A percentile compares a stretch with the other conserved stretches of the same genome.
Conservation (phyloP, 1,284 basidiomycete species). For the Tranzscheliella williamsii region DNA sequence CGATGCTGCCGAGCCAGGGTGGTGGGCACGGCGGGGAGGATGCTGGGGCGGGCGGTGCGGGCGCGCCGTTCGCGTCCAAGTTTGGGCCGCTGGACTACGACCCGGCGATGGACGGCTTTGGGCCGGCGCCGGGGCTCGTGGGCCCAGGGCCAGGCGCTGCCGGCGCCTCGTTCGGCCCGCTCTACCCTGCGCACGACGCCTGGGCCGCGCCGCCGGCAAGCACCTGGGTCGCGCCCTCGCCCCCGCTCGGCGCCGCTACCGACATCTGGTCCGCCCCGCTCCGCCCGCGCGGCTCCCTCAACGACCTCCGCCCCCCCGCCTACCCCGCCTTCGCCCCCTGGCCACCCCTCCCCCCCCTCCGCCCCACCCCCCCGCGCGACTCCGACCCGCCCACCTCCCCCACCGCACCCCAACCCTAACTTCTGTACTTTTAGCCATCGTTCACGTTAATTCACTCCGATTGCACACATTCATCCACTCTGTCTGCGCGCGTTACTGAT, state of each 20-base stretch:
- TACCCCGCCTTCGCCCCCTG: too few species aligned
- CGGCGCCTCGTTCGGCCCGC: slow-evolving; percentile 10
- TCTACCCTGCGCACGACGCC: slow-evolving; percentile 24
- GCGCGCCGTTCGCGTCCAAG: slow-evolving; percentile 11
- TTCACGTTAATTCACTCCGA: too few species aligned
- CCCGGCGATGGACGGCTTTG: slow-evolving; percentile 23
- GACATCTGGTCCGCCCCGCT: slow-evolving; percentile 38
- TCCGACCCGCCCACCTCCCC: too few species aligned
- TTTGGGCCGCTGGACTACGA: slow-evolving; percentile 37
- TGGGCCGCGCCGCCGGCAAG: slow-evolving; percentile 15
- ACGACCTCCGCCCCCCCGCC: too few species aligned
- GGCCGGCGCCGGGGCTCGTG: slow-evolving; percentile 14
- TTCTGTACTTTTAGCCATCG: too few species aligned
- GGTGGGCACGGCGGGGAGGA: slow-evolving; percentile 2
- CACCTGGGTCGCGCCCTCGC: slow-evolving; percentile 25
- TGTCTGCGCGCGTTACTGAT: too few species aligned
- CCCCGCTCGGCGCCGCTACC: slow-evolving; percentile 11
- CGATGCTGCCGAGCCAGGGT: too few species aligned
- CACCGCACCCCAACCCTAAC: too few species aligned
- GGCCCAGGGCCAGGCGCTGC: slow-evolving; percentile 2
- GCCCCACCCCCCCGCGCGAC: too few species aligned
- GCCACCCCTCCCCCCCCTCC: too few species aligned
- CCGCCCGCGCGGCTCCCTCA: slow-evolving; percentile 11
- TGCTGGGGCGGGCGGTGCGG: neutral
- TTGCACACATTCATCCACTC: too few species aligned